These are phyloP conservation scores for Lachnellula willkommii DNA, from an alignment of 2,329 filamentous ascomycete species.

Conservation along the genomic window DNA sequence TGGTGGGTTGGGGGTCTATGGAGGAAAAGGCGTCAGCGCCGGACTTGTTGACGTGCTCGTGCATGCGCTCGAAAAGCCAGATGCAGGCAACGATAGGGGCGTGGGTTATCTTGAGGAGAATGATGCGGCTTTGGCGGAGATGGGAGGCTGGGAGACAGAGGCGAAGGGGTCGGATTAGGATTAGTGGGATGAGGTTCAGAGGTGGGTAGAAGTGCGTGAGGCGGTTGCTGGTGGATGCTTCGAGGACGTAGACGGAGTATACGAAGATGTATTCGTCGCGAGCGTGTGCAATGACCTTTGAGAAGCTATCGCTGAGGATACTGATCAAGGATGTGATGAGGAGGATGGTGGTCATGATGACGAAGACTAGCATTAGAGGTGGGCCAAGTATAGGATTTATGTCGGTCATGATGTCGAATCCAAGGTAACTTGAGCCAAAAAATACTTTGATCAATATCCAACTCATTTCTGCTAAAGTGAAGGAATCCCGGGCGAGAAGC, in stretches of 20 bases:
- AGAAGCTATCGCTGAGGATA: conserved; percentile 71
- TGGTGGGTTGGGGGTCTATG: conserved; percentile 12
- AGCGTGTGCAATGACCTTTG: conserved; percentile 52
- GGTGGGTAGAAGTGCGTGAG: conserved; percentile 67
- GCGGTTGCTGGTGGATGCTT: conserved; percentile 62
- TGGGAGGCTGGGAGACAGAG: conserved; percentile 60
- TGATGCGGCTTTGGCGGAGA: conserved; percentile 57
- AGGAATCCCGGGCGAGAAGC: conserved; percentile 66
- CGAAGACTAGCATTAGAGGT: conserved; percentile 54
- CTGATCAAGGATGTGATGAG: conserved; percentile 74
- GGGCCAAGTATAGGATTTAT: conserved; percentile 27
- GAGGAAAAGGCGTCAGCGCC: conserved; percentile 18
- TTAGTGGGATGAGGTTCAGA: conserved; percentile 69
- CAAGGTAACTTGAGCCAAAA: conserved; percentile 69
- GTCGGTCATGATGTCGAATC: conserved; percentile 46
- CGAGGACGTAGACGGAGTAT: conserved; percentile 60
- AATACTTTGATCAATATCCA: conserved; percentile 77
- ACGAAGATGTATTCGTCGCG: conserved; percentile 75
- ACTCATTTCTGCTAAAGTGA: conserved; percentile 62
- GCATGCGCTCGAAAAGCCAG: conserved; percentile 43
- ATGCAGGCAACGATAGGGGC: conserved; percentile 66
- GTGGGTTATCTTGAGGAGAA: conserved; percentile 58
- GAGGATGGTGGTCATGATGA: conserved; percentile 71
- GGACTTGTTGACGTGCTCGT: conserved; percentile 16
- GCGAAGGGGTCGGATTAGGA: conserved; percentile 66